Percentiles rank a stretch among this genome's conserved stretches.
Evolutionary conservation across 1,284 basidiomycete species (phyloP).

Genomic region (Ustilago shanxiensis): DNA sequence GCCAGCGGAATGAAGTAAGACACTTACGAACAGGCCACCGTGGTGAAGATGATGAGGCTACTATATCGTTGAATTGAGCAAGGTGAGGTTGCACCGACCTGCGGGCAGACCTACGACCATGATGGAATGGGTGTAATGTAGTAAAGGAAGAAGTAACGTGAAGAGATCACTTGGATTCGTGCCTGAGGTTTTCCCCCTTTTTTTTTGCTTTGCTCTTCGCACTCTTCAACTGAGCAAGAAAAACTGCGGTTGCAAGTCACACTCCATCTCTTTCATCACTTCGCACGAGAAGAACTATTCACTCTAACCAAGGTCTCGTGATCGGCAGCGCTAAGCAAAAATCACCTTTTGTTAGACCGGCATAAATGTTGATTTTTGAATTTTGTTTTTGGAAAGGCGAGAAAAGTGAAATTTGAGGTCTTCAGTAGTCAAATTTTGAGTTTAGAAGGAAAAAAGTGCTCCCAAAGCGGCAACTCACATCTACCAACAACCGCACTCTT

Average conservation of each 20-base stretch:
- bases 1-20: constrained; percentile 1
- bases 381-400: neutral
- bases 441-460: neutral
- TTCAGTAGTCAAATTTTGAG: constrained; percentile 5
- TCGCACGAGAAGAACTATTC: constrained; percentile 29
- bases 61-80: neutral
- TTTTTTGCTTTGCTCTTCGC: constrained; percentile 6
- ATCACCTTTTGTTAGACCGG: constrained; percentile 11
- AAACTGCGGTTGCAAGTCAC: constrained; percentile 31
- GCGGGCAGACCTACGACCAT: constrained; percentile 31
- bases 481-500: constrained; percentile 6
- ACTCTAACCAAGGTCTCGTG: constrained; percentile 20
- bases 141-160: neutral
- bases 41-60: neutral
- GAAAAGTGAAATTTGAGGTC: neutral
- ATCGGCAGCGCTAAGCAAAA: constrained; percentile 12
- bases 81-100: constrained; percentile 28
- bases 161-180: neutral
- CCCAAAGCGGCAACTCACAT: neutral
- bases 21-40: constrained; percentile 28
- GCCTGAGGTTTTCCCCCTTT: neutral
- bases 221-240: neutral
- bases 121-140: neutral
- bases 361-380: neutral
- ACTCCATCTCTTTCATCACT: neutral